Conservation (phyloP, 2,329 filamentous ascomycete genomes). For the Trichoderma arundinaceum region DNA sequence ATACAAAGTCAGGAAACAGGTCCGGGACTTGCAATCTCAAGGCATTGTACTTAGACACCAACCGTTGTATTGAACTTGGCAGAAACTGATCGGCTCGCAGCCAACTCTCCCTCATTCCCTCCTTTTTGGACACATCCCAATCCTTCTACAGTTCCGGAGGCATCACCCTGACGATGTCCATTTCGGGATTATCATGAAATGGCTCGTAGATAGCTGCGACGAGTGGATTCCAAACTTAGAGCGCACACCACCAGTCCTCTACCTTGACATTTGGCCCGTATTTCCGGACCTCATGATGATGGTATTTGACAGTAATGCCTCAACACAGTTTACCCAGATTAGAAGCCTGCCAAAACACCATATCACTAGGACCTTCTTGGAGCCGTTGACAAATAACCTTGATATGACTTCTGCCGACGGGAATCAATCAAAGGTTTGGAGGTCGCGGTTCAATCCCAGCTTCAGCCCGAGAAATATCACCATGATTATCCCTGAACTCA, state of each 20-base stretch:
- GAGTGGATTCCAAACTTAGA: neutral
- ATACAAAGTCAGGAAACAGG: neutral
- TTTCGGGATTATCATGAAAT: conserved; percentile 15
- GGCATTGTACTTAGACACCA: neutral
- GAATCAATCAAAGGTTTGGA: conserved; percentile 38
- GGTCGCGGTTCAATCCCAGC: conserved; percentile 36
- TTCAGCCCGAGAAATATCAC: conserved; percentile 23
- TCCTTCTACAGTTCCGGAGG: neutral
- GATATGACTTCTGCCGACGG: conserved; percentile 13
- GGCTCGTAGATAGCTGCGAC: conserved; percentile 4
- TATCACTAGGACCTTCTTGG: neutral
- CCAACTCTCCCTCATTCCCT: neutral
- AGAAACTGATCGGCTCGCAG: neutral
- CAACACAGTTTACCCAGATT: neutral
- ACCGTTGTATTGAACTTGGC: neutral
- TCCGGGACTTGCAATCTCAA: neutral
- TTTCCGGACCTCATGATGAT: neutral
- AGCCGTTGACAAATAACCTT: neutral
- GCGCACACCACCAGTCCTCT: neutral
- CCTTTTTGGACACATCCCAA: neutral
- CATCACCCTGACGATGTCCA: neutral
- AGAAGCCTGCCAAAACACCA: conserved; percentile 2
- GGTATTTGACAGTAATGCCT: conserved; percentile 1
- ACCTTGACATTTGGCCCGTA: conserved; percentile 10
- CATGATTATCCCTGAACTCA: conserved; percentile 7